Evolutionary conservation across 805 yeast genomes (phyloP), one percentile per base, ranked within the genome.

Genomic region (Cyberlindnera galapagoensis): DNA sequence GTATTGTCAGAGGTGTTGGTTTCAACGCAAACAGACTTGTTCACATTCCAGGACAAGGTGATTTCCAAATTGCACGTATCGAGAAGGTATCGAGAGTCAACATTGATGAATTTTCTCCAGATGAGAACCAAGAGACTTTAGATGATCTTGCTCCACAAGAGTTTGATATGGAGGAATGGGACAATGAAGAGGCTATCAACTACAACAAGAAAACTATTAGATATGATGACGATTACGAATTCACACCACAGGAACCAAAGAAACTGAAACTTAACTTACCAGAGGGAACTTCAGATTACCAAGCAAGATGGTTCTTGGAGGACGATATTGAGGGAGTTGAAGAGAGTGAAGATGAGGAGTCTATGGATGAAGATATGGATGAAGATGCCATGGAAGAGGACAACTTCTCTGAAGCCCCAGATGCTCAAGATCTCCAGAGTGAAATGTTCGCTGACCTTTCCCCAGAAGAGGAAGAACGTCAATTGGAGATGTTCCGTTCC

Each of bases 21-120:
- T 78, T 92, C 58, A 73, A 76, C 43, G 73, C 82, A 3, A 76
- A 88, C 53, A 69, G 87, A 47, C 59, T 85, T 34, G 74, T 94
- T 23, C 95, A 90, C 52, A 62, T 94, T 20, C 95, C 95, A 4
- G 95, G 88, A 1, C 66, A 69, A 39, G 99, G 98, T 12, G 97
- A 92, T 56, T 87, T 75, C 62, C 86, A 80, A 56, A 57, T 92
- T 15, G 77, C 71, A 29, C 68, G 61, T 30, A 73, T 92, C 34
- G 87, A 80, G 47, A 74, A 63, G 43, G 26, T 74, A 3, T 42
- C 46, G 2, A 58, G 63, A 20, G 35, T 47, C 10, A 57, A 49
- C 10, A 40, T 40, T 4, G 51, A 39, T 40, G 42, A 30, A 13
- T 67, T 39, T 32, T 56, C 54, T 6, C 54, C 67, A 2, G 51